Percentiles rank a stretch among this genome's conserved stretches.
Evolutionary conservation across 2,329 filamentous ascomycete species (phyloP).

Genomic region (Chaetomiaceae sp.): DNA sequence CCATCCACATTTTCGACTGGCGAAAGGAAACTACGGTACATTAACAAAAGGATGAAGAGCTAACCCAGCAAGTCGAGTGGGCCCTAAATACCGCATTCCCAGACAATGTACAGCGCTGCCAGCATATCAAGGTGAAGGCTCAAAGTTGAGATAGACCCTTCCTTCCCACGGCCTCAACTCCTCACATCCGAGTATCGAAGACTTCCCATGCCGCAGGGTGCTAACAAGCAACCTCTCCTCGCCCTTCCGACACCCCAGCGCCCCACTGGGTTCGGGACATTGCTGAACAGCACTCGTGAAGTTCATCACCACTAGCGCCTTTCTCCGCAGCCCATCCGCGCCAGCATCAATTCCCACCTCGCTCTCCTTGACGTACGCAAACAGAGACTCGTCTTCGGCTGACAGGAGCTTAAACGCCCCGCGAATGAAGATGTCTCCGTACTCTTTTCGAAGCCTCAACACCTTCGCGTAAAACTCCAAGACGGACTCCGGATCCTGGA

Average conservation of each 20-base stretch:
- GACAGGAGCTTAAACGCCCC: slow-evolving; percentile 52
- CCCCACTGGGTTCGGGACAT: slow-evolving; percentile 2
- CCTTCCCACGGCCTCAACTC: slow-evolving; percentile 14
- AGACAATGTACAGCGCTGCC: too few species aligned
- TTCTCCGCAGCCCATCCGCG: slow-evolving; percentile 27
- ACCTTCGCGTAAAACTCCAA: slow-evolving; percentile 57
- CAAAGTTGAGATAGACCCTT: slow-evolving; percentile 15
- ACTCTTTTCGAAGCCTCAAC: slow-evolving; percentile 49
- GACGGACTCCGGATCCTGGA: slow-evolving; percentile 41
- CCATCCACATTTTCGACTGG: too few species aligned
- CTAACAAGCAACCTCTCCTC: slow-evolving; percentile 7
- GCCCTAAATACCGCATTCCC: too few species aligned
- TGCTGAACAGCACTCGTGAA: slow-evolving; percentile 13
- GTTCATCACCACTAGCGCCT: slow-evolving; percentile 21
- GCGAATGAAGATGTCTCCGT: slow-evolving; percentile 56
- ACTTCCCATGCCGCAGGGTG: slow-evolving; percentile 10
- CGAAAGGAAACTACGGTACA: too few species aligned
- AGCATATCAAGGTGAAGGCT: not conserved
- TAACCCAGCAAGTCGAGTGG: too few species aligned
- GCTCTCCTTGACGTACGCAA: slow-evolving; percentile 39
- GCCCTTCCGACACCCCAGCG: slow-evolving; percentile 4
- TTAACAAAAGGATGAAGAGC: too few species aligned
- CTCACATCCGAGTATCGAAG: not conserved
- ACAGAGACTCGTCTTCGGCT: slow-evolving; percentile 38
- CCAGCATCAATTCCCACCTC: not conserved